Percentiles rank a stretch among this genome's conserved stretches.
Evolutionary conservation across 805 yeast genomes (phyloP).

Genomic region (Metschnikowia aberdeeniae): DNA sequence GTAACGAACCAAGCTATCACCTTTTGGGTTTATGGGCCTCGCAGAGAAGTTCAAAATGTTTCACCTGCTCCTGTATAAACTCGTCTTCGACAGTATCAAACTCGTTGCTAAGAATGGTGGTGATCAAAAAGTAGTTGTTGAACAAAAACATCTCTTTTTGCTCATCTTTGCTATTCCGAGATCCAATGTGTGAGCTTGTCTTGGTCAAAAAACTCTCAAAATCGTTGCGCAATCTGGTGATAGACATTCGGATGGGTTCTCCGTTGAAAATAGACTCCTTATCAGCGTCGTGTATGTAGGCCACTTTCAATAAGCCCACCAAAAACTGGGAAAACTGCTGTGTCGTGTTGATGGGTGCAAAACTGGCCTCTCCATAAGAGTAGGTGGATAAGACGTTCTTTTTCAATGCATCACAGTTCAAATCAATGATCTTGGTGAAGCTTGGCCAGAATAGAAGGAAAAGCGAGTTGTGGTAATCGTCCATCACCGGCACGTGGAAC

Average conservation of each 20-base stretch:
- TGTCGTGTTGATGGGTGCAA: constrained; percentile 56
- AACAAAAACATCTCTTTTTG: constrained; percentile 69
- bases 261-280: constrained; percentile 27
- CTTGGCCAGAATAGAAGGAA: constrained; percentile 79
- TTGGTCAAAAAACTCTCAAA: constrained; percentile 77
- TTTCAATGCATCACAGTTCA: constrained; percentile 70
- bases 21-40: constrained; percentile 31
- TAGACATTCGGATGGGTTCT: constrained; percentile 73
- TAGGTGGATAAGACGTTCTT: constrained; percentile 34
- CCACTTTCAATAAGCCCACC: constrained; percentile 63
- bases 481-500: constrained; percentile 61
- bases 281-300: constrained; percentile 18
- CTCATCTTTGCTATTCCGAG: constrained; percentile 30
- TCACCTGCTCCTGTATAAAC: constrained; percentile 33
- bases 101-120: constrained; percentile 49
- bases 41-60: constrained; percentile 38
- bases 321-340: constrained; percentile 74
- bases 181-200: constrained; percentile 45
- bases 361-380: constrained; percentile 16
- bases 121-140: constrained; percentile 63
- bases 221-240: constrained; percentile 68
- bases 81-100: constrained; percentile 21
- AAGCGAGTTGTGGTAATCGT: constrained; percentile 64
- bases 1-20: neutral
- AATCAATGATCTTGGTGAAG: constrained; percentile 71